phyloP scores from a whole-genome alignment of 2,329 filamentous ascomycete species.

The Anisogramma anomala region DNA sequence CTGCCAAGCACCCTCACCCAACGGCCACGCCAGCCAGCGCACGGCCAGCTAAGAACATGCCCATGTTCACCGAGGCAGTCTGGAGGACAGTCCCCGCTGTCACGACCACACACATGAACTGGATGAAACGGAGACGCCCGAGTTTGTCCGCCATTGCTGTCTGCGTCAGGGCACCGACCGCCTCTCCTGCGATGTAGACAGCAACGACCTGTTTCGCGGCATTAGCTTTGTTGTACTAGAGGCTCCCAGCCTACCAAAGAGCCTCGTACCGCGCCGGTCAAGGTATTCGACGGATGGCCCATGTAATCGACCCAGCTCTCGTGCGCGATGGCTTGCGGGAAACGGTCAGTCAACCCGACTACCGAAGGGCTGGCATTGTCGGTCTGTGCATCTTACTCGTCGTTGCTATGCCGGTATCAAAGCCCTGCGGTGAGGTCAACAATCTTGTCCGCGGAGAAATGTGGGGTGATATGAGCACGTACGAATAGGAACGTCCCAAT shows the following conservation, averaged over 20 bases:
- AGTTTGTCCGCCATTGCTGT: constrained; percentile 41
- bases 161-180: constrained; percentile 40
- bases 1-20: constrained; percentile 23
- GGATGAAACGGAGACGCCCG: constrained; percentile 42
- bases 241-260: too few species aligned
- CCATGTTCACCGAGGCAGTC: constrained; percentile 41
- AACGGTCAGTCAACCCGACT: constrained; percentile 3
- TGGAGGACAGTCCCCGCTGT: constrained; percentile 43
- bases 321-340: constrained; percentile 40
- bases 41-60: constrained; percentile 41
- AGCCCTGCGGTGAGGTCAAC: constrained; percentile 29
- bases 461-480: constrained; percentile 17
- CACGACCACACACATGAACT: constrained; percentile 40
- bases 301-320: constrained; percentile 50
- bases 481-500: constrained; percentile 49
- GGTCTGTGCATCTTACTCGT: constrained; percentile 31
- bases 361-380: background rate
- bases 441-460: background rate
- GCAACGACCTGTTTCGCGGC: constrained; percentile 33
- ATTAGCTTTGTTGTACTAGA: background rate
- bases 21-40: constrained; percentile 35
- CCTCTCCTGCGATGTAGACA: constrained; percentile 49
- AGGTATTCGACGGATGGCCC: constrained; percentile 38
- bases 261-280: constrained; percentile 37
- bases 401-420: constrained; percentile 49